Evolutionary conservation across 2,329 filamentous ascomycete genomes (phyloP).

Genomic region (Aspergillus proliferans): DNA sequence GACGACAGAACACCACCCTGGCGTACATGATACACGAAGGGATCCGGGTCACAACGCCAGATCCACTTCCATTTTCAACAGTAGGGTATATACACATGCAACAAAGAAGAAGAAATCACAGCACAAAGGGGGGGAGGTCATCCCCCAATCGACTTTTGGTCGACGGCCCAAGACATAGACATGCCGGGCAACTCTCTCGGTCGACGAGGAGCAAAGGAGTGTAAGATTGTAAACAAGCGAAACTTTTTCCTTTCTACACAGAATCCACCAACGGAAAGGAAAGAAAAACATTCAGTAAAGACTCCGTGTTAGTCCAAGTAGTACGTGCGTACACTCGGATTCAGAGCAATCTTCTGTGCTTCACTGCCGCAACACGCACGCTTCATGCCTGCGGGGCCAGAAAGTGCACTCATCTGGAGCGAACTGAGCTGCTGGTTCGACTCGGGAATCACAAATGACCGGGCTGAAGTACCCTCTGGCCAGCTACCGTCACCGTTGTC

Average conservation of each 20-base stretch:
- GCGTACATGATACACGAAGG: slow-evolving; percentile 27
- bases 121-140: slow-evolving; percentile 10
- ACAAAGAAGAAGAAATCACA: slow-evolving; percentile 17
- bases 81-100: slow-evolving; percentile 23
- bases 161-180: slow-evolving; percentile 7
- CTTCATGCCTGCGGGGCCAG: slow-evolving; percentile 34
- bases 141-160: slow-evolving; percentile 10
- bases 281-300: slow-evolving; percentile 8
- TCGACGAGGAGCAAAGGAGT: slow-evolving; percentile 13
- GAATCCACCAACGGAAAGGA: slow-evolving; percentile 16
- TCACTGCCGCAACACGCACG: slow-evolving; percentile 37
- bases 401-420: slow-evolving; percentile 20
- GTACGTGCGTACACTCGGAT: slow-evolving; percentile 27
- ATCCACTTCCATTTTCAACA: slow-evolving; percentile 20
- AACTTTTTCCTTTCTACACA: slow-evolving; percentile 16
- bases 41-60: slow-evolving; percentile 13
- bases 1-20: slow-evolving; percentile 16
- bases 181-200: slow-evolving; percentile 8
- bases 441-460: slow-evolving; percentile 26
- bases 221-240: slow-evolving; percentile 13
- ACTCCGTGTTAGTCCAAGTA: slow-evolving; percentile 17
- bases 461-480: slow-evolving; percentile 26
- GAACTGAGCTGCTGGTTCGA: slow-evolving; percentile 13
- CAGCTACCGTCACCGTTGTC: slow-evolving; percentile 21
- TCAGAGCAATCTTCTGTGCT: slow-evolving; percentile 29